Conservation (phyloP, 2,329 filamentous ascomycete species). For the Metarhizium album region DNA sequence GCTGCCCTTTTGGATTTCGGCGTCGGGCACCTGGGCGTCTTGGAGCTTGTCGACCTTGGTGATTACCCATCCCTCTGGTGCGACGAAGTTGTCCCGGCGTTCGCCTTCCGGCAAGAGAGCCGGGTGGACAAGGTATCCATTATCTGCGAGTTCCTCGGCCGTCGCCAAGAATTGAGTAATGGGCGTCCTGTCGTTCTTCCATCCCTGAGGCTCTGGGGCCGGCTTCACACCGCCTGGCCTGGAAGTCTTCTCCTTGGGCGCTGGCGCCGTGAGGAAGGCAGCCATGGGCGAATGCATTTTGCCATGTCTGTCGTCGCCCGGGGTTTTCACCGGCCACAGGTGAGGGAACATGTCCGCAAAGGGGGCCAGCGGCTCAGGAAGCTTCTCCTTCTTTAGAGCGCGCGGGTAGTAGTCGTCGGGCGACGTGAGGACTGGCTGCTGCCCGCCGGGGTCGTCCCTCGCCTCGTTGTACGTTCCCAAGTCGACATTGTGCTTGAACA, state of each 20-base stretch:
- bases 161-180: conserved; percentile 70
- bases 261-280: conserved; percentile 67
- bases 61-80: conserved; percentile 71
- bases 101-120: conserved; percentile 54
- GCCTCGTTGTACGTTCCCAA: conserved; percentile 33
- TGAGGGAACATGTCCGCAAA: conserved; percentile 77
- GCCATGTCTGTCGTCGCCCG: conserved; percentile 71
- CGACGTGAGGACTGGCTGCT: conserved; percentile 25
- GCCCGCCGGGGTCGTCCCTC: conserved; percentile 12
- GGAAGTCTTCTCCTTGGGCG: conserved; percentile 54
- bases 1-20: conserved; percentile 67
- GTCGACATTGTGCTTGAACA: conserved; percentile 61
- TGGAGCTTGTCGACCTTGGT: conserved; percentile 56
- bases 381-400: conserved; percentile 35
- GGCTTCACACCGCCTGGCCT: conserved; percentile 48
- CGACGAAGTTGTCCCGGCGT: conserved; percentile 38
- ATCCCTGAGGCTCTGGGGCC: conserved; percentile 52
- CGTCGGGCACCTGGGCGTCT: conserved; percentile 57
- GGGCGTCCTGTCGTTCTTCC: conserved; percentile 66
- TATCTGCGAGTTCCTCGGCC: conserved; percentile 64
- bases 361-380: conserved; percentile 47
- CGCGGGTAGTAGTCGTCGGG: conserved; percentile 52
- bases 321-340: conserved; percentile 80
- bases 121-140: conserved; percentile 78
- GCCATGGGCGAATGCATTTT: conserved; percentile 81